Base-by-base conservation (phyloP, 2,329 filamentous ascomycete species). In the Fusarium sp. region DNA sequence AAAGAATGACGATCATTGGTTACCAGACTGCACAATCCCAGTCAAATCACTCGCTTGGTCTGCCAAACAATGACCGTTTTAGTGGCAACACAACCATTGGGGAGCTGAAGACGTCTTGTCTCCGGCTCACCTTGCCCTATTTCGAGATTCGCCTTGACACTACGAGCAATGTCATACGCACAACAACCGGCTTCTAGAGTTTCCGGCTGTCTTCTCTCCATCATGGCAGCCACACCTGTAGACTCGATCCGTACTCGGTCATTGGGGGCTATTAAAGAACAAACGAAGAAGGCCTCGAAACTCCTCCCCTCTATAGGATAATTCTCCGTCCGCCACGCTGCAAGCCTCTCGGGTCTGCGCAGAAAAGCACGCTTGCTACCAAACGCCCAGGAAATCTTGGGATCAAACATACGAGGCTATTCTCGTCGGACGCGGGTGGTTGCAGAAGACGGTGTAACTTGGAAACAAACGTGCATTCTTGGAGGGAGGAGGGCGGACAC, bases 381-480 rank as follows among this genome's bases (percentile, higher is more conserved):
- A 26, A 26, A 26, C 26, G 26, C 26, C 26, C 26, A 26, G 7
- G 22, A 7, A 13, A 21, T 13, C 21, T 21, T 14, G 28, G 31
- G 22, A 65, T 46, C 46, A 19, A 54, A 60, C 77, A 77, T 80
- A 78, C 79, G 77, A 80, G 77, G 72, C 69, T 74, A 70, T 79
- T 76, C 71, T 77, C 76, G 77, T 78, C 71, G 74, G 73, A 76
- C 69, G 69, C 72, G 78, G 79, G 74, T 71, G 57, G 67, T 67
- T 68, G 69, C 76, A 78, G 74, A 47, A 39, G 24, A 65, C 62
- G 44, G 76, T 78, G 76, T 75, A 62, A 78, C 68, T 34, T 17
- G 55, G 24, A 36, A 52, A 46, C 62, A 65, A 65, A 59, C 60
- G 24, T 55, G 40, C 56, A 51, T 38, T 49, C 42, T 69, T 36